Evolutionary conservation across 2,329 filamentous ascomycete genomes (phyloP), one percentile per base, ranked within the genome.

Genomic region (Gyromitra esculenta): DNA sequence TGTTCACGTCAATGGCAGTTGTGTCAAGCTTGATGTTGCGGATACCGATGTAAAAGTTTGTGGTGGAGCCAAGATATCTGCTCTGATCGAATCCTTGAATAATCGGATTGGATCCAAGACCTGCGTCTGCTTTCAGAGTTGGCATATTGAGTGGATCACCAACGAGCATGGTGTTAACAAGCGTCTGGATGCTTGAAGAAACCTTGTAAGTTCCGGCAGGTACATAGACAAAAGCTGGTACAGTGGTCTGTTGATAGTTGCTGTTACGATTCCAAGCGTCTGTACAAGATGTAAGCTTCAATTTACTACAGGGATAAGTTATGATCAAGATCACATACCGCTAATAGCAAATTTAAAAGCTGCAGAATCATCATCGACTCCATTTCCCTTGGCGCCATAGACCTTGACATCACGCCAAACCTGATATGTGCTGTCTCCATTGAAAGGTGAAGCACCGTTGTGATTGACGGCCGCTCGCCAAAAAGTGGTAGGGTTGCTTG

Each of bases 161-260:
- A 54, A 97, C 87, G 76, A 98, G 89, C 83, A 97, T 93, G 15
- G 94, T 97, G 86, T 97, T 97, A 87, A 97, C 98, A 84, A 91
- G 91, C 83, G 94, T 91, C 68, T 94, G 85, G 80, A 98, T 89
- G 37, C 94, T 92, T 81, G 87, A 88, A 82, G 90, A 93, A 81
- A 98, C 91, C 31, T 91, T 82, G 82, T 97, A 98, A 70, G 90
- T 96, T 80, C 95, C 94, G 9, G 92, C 87, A 57, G 94, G 94
- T 86, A 98, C 97, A 86, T 96, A 98, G 69, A 98, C 89, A 18
- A 98, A 85, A 31, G 93, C 95, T 0, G 95, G 95, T 0, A 89
- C 89, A 15, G 88, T 88, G 1, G 95, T 98, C n/a, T 52, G 43
- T 37, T 74, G 71, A 18, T 15, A 69, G 43, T 74, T 74, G 50